A percentile compares a stretch with the other conserved stretches of the same genome.
These are phyloP conservation scores for Trichodelitschia bisporula DNA, from an alignment of 495 filamentous ascomycete species.

Conservation along the genomic window DNA sequence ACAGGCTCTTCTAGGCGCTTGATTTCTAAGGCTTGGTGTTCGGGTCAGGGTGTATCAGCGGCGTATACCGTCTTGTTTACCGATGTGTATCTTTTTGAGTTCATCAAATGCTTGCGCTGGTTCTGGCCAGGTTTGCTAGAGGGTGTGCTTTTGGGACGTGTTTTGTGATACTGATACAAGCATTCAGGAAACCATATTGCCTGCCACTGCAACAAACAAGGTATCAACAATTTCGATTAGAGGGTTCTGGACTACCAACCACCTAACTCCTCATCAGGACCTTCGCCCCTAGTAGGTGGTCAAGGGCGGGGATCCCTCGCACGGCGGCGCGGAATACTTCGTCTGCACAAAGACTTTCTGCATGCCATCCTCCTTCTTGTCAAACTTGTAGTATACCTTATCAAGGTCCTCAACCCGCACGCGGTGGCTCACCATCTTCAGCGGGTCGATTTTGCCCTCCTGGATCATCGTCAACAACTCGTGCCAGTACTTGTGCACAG, in stretches of 20 bases:
- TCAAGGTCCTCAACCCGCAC: slow-evolving; percentile 51
- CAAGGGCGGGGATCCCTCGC: slow-evolving; percentile 13
- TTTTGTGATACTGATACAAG: no score
- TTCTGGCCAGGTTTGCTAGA: no score
- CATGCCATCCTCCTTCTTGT: slow-evolving; percentile 18
- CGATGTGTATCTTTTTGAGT: no score
- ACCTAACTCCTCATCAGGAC: no score
- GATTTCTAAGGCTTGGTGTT: neutral
- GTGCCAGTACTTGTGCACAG: slow-evolving; percentile 67
- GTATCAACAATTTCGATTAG: no score
- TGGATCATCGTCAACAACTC: slow-evolving; percentile 45
- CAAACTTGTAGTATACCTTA: slow-evolving; percentile 20
- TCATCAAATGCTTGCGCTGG: no score
- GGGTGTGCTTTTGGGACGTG: no score
- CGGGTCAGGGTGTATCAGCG: no score
- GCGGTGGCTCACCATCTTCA: slow-evolving; percentile 60
- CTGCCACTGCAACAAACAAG: no score
- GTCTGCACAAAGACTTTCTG: slow-evolving; percentile 22
- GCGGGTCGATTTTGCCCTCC: slow-evolving; percentile 44
- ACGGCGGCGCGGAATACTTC: slow-evolving; percentile 13
- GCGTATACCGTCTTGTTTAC: no score
- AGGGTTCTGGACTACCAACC: no score
- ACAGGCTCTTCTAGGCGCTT: neutral
- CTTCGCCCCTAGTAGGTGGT: slow-evolving; percentile 16
- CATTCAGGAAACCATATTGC: no score